Evolutionary conservation across 2,329 filamentous ascomycete genomes (phyloP), one percentile per base, ranked within the genome.

Genomic region (Drechslerella dactyloides): DNA sequence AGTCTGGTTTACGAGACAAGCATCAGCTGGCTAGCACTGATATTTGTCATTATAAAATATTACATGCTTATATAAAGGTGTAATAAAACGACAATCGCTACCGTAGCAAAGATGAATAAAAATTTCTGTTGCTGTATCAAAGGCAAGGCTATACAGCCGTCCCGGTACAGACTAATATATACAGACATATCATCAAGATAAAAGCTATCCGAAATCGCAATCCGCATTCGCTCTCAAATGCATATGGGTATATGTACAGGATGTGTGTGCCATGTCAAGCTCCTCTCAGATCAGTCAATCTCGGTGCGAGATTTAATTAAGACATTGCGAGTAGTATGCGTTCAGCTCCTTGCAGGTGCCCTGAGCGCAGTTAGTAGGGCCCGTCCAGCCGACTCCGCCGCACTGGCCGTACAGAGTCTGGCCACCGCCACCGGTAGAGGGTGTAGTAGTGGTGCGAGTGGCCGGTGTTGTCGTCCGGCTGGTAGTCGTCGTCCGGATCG

Each of bases 311-410:
- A 51, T 4, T 27, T 51, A 48, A 48, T 69, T 63, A 53, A 69
- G 40, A 37, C 69, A 73, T 19, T 73, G 69, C 11, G 69, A 73
- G 69, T 79, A 79, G 74, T 76, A 79, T 57, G 76, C 61, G 74
- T 80, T 80, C 1, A 72, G 52, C 23, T 62, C 68, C 56, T 75
- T 73, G 76, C 79, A 80, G 13, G 77, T 78, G 6, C 79, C 78
- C 13, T 76, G 76, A 23, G 75, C 55, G 74, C 79, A 80, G 76
- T 77, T 78, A 1, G 74, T 79, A 21, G 79, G 59, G 19, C 79
- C 79, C 2, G 54, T 76, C 76, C 75, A 80, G 30, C 78, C 78
- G 19, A 65, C 50, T 1, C 79, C 79, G 55, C 79, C 79, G 61
- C 79, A 80, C 62, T 80, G 79, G 1, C 75, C 79, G 53, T 76